phyloP scores from a whole-genome alignment of 78 protist genomes.

The Dictyostelium purpureum region DNA sequence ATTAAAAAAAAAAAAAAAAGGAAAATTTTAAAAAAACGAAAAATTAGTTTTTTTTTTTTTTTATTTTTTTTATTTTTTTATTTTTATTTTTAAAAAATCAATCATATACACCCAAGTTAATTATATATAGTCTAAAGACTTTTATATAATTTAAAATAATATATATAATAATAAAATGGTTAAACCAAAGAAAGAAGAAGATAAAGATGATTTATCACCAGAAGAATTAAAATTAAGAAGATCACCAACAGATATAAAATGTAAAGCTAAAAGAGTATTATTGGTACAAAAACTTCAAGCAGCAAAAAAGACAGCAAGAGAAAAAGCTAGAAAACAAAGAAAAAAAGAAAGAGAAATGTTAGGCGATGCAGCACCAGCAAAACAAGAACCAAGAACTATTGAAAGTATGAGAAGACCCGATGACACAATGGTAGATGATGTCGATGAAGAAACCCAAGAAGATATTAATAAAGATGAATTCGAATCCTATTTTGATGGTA shows the following conservation, averaged over 20 bases:
- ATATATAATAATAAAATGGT: background rate
- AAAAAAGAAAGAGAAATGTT: slow-evolving; percentile 57
- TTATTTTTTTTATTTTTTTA: background rate
- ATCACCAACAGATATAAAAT: slow-evolving; percentile 73
- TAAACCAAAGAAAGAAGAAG: background rate
- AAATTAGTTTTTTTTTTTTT: background rate
- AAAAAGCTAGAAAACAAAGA: slow-evolving; percentile 44
- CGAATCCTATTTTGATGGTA: slow-evolving; percentile 72
- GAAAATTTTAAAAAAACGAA: background rate
- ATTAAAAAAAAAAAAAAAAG: background rate
- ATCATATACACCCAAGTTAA: background rate
- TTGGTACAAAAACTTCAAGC: slow-evolving; percentile 34
- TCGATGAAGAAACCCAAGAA: slow-evolving; percentile 83
- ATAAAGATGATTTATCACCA: slow-evolving; percentile 26
- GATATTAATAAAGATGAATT: slow-evolving; percentile 88
- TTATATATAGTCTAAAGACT: background rate
- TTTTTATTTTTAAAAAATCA: background rate
- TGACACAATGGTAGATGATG: slow-evolving; percentile 88
- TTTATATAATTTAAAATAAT: background rate
- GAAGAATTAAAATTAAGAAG: slow-evolving; percentile 26
- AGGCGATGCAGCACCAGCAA: slow-evolving; percentile 80
- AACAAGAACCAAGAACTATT: slow-evolving; percentile 87
- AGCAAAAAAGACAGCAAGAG: slow-evolving; percentile 48
- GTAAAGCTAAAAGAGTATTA: slow-evolving; percentile 38
- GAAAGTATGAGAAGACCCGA: slow-evolving; percentile 88